phyloP scores from a whole-genome alignment of 2,329 filamentous ascomycete species.

The Bipolaris oryzae region DNA sequence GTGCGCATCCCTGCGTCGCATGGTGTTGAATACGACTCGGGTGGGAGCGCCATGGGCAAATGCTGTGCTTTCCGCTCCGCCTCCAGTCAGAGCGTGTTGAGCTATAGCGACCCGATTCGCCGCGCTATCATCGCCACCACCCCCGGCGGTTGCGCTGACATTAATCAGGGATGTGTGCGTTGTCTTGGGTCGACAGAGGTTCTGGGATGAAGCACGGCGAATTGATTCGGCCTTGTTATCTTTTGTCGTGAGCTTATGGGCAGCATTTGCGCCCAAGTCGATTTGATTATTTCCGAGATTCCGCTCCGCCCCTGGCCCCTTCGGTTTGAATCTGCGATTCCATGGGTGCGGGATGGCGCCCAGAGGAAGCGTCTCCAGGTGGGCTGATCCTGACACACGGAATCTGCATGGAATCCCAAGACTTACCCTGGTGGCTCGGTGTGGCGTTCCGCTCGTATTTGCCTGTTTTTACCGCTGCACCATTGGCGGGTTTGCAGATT shows the following conservation, averaged over 20 bases:
- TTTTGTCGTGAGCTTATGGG: neutral
- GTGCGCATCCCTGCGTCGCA: conserved; percentile 1
- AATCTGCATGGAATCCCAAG: conserved; percentile 16
- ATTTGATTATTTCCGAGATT: neutral
- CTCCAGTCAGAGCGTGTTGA: neutral
- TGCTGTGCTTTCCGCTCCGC: conserved; percentile 10
- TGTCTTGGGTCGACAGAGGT: neutral
- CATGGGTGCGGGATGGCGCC: conserved; percentile 7
- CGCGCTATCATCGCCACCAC: neutral
- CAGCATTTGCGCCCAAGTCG: neutral
- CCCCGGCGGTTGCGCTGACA: neutral
- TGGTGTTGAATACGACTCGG: neutral
- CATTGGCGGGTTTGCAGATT: neutral
- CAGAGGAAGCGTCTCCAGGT: conserved; percentile 6
- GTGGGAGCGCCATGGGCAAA: conserved; percentile 2
- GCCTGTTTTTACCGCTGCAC: conserved; percentile 25
- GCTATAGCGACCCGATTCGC: neutral
- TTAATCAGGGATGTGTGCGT: neutral
- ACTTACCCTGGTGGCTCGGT: conserved; percentile 1
- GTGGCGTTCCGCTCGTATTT: conserved; percentile 36
- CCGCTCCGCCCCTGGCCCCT: conserved; percentile 8
- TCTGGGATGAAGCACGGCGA: neutral
- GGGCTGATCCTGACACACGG: conserved; percentile 28
- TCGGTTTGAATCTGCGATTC: neutral
- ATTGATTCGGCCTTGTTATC: neutral